A percentile compares a stretch with the other conserved stretches of the same genome.
phyloP scores from a whole-genome alignment of 306 rosid species.

The Mucuna pruriens region DNA sequence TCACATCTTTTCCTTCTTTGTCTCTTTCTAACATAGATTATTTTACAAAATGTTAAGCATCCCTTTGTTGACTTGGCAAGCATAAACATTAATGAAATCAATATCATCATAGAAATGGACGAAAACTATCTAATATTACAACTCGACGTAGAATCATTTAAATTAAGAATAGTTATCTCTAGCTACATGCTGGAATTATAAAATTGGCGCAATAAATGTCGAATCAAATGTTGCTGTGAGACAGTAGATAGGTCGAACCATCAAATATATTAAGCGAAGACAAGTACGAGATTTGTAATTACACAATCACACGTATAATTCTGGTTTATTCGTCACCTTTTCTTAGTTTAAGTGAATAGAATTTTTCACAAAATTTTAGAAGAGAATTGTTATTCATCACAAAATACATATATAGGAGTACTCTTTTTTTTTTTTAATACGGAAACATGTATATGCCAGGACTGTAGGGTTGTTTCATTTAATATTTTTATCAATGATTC shows the following conservation, averaged over 20 bases:
- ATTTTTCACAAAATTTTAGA: too few relatives aligned
- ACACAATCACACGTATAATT: too few relatives aligned
- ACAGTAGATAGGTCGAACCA: too few relatives aligned
- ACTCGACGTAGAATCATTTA: slow-evolving; percentile 8
- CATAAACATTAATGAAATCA: background rate
- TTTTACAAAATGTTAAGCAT: slow-evolving; percentile 21
- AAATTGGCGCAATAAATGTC: too few relatives aligned
- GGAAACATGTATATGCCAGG: background rate
- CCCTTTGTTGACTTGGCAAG: slow-evolving; percentile 42
- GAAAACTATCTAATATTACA: background rate
- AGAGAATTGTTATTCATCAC: too few relatives aligned
- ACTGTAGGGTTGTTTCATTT: background rate
- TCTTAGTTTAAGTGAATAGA: too few relatives aligned
- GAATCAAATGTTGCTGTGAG: too few relatives aligned
- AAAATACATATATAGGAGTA: too few relatives aligned
- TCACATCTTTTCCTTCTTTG: background rate
- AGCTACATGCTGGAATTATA: too few relatives aligned
- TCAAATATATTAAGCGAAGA: background rate
- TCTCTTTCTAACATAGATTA: slow-evolving; percentile 13
- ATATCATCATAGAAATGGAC: background rate
- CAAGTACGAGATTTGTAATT: background rate
- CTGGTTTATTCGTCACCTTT: too few relatives aligned
- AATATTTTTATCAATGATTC: too few relatives aligned
- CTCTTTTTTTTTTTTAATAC: too few relatives aligned
- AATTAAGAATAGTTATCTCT: background rate